Percentiles rank a stretch among this genome's conserved stretches.
These are phyloP conservation scores for Lachnellula subtilissima DNA, from an alignment of 2,329 filamentous ascomycete genomes.

Conservation along the genomic window DNA sequence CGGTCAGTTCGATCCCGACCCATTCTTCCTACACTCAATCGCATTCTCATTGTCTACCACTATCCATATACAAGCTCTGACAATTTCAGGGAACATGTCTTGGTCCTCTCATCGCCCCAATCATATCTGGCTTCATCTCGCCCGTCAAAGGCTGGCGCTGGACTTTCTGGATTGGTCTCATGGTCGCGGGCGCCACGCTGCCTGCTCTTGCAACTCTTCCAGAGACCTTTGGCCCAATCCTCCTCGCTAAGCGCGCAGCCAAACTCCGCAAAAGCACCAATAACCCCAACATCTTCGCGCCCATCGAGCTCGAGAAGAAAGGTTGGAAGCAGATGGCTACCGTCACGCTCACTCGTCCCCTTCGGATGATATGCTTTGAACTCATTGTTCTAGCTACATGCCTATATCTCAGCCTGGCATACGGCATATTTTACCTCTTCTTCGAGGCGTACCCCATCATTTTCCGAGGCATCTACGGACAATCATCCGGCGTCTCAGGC, in stretches of 20 bases:
- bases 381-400: constrained; percentile 59
- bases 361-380: constrained; percentile 55
- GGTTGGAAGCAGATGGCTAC: constrained; percentile 44
- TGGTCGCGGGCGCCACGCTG: constrained; percentile 59
- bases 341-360: constrained; percentile 56
- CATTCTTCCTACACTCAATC: too few relatives aligned
- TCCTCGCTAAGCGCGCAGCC: constrained; percentile 54
- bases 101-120: constrained; percentile 57
- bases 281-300: constrained; percentile 50
- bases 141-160: constrained; percentile 55
- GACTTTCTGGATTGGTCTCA: constrained; percentile 58
- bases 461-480: constrained; percentile 54
- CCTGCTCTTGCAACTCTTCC: constrained; percentile 58
- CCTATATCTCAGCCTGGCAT: constrained; percentile 56
- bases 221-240: constrained; percentile 55
- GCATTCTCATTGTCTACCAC: too few relatives aligned
- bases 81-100: constrained; percentile 51
- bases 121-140: constrained; percentile 56
- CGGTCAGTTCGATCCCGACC: constrained; percentile 7
- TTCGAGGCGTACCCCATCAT: constrained; percentile 64
- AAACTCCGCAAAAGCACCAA: constrained; percentile 56
- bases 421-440: constrained; percentile 58
- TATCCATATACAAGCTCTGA: not conserved
- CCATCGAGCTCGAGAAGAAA: constrained; percentile 59
- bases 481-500: constrained; percentile 53